Base-by-base conservation (phyloP, 2,329 filamentous ascomycete species). In the Alternaria dauci region DNA sequence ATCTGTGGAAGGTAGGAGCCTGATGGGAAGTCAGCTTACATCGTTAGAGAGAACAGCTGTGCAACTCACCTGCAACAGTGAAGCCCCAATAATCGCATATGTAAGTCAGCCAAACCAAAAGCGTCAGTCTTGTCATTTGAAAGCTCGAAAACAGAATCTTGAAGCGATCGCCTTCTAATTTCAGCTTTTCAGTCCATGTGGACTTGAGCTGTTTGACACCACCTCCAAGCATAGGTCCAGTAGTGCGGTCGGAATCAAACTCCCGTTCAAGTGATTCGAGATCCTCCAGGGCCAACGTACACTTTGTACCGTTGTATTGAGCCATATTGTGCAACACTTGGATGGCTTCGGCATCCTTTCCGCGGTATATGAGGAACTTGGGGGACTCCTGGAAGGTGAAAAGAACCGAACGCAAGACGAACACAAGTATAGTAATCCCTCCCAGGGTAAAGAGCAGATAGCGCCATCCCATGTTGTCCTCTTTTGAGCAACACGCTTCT, bases 381-480 rank as follows among this genome's bases (percentile, higher is more conserved):
- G 87, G 87, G 2, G 86, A 87, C 66, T 89, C 86, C 61, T 81
- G 82, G 47, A 89, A 83, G 5, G 79, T 77, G 66, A 89, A 83
- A 38, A 88, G 69, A 1, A 84, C 81, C 38, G 87, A 80, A 20
- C 87, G 84, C 1, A 84, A 68, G 44, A 88, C 70, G 43, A 86
- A 88, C 12, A 82, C 72, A 12, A 75, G 55, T 1, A 82, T 63
- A 0, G 80, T 82, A 41, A 77, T 72, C 0, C 71, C 72, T 1
- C 80, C 80, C 7, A 82, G 70, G 1, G 77, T 80, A 62, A 77
- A 80, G 38, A 81, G 65, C 6, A 81, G 64, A 62, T 82, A 82
- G 38, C 81, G 71, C 80, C 81, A 82, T n/a, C 81, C 81, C 76
- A 80, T 68, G 52, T 82, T 82, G 59, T 76, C 73, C 5, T 65